Evolutionary conservation across 2,329 filamentous ascomycete species (phyloP).

Genomic region (Aspergillus neoniger): DNA sequence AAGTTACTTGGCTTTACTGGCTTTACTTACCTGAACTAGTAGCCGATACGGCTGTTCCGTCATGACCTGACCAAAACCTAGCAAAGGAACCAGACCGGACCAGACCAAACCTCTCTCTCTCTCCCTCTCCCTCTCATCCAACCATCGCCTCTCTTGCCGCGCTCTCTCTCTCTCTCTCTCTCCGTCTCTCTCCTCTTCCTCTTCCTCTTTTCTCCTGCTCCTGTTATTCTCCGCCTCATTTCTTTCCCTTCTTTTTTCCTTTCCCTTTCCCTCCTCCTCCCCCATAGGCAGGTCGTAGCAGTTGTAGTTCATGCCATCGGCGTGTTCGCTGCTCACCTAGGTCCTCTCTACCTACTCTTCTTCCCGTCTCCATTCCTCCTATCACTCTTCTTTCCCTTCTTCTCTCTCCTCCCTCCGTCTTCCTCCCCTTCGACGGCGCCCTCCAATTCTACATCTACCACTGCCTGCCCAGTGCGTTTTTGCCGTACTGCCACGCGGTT

Average conservation of each 20-base stretch:
- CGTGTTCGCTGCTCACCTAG: conserved; percentile 15
- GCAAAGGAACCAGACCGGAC: conserved; percentile 5
- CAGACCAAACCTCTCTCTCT: conserved; percentile 3
- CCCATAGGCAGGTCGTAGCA: conserved; percentile 14
- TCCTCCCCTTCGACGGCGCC: conserved; percentile 20
- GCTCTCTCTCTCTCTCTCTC: conserved; percentile 11
- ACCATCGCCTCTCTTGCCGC: conserved; percentile 13
- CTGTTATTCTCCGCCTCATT: conserved; percentile 22
- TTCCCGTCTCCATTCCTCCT: conserved; percentile 18
- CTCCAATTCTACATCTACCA: conserved; percentile 17
- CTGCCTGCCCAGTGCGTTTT: conserved; percentile 32
- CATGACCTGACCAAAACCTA: conserved; percentile 5
- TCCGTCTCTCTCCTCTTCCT: conserved; percentile 26
- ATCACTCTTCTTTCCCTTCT: conserved; percentile 21
- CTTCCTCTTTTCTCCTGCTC: conserved; percentile 23
- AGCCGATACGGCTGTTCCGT: not conserved
- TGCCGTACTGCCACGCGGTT: conserved; percentile 34
- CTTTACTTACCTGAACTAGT: no score
- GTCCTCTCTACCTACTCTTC: conserved; percentile 13
- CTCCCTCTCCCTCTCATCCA: conserved; percentile 1
- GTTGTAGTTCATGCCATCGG: conserved; percentile 12
- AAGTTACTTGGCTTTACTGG: no score
- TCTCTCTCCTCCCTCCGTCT: conserved; percentile 21
- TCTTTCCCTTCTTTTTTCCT: conserved; percentile 12
- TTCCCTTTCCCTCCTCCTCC: conserved; percentile 16